Base-by-base conservation (phyloP, 257 asterid genomes). In the Anisodus tanguticus region DNA sequence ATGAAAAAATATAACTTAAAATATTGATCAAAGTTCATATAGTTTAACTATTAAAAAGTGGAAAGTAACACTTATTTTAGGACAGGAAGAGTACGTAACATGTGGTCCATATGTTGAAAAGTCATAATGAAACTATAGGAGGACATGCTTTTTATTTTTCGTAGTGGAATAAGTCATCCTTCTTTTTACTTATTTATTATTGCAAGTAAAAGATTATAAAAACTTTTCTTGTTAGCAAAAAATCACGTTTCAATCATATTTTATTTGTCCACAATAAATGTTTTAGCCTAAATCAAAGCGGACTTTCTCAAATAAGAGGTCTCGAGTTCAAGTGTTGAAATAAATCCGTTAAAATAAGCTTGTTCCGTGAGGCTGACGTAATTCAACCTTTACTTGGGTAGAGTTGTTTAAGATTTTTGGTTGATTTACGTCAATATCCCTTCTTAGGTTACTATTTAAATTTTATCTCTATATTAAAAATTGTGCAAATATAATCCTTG, bases 251-350 rank as follows among this genome's bases (percentile, higher is more conserved):
- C 11, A 47, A 49, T 49, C 60, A 19, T 74, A 60, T 74, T 74
- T 22, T 47, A 7, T 74, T 74, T 12, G 7, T 74, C 45, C 81
- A 49, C 60, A 49, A 49, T 49, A 74, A 74, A 74, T 22, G 2
- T 31, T 41, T 74, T 6, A 45, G 13, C 39, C n/a, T 2, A n/a
- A 43, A 43, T 19, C 10, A 49, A 74, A 74, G 0, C 9, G 0
- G 0, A 60, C 13, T 8, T 2, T 1, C 0, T 3, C 0, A 0
- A 13, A 5, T 13, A 0, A 3, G 0, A 35, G 2, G 1, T 67
- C 9, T 67, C 2, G 19, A 66, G n/a, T 66, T 66, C 0, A 8
- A 66, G 0, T 3, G 0, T 4, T 2, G 0, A 5, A 54, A 0
- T 12, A 13, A 3, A 66, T 3, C 31, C 2, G 8, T 31, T 66